Evolutionary conservation across 1,284 basidiomycete species (phyloP).

Genomic region (Schizopora paradoxa): DNA sequence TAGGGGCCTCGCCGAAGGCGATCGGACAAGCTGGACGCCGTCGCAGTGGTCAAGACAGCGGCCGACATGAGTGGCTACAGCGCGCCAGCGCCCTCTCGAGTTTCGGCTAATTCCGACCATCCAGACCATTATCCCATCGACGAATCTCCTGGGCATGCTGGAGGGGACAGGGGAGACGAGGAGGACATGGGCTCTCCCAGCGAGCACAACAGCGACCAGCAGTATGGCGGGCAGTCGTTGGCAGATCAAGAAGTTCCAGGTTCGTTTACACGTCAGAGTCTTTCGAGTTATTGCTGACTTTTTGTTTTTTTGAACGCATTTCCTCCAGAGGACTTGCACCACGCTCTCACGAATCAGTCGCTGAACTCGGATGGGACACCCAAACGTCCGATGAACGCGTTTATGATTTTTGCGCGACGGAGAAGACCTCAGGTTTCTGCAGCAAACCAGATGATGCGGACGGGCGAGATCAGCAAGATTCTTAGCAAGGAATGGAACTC

Average conservation of each 20-base stretch:
- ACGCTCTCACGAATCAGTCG: slow-evolving; percentile 63
- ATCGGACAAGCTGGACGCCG: background rate
- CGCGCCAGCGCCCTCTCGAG: background rate
- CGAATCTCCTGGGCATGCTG: background rate
- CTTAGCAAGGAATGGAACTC: slow-evolving; percentile 74
- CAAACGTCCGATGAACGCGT: slow-evolving; percentile 84
- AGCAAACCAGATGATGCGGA: slow-evolving; percentile 78
- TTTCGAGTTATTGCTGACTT: background rate
- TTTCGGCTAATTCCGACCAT: background rate
- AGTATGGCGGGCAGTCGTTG: background rate
- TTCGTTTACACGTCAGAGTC: background rate
- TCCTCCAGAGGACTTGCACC: slow-evolving; percentile 38
- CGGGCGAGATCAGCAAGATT: slow-evolving; percentile 80
- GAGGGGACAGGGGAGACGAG: background rate
- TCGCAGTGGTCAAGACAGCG: background rate
- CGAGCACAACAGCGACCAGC: slow-evolving; percentile 3
- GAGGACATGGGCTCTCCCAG: background rate
- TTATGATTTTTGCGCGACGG: slow-evolving; percentile 84
- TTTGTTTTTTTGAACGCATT: background rate
- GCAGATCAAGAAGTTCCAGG: background rate
- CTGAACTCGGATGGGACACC: slow-evolving; percentile 80
- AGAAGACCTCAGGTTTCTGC: slow-evolving; percentile 74
- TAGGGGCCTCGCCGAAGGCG: background rate
- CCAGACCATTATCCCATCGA: background rate
- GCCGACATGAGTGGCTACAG: background rate